Conservation (phyloP, 371 early-diverging fungal species). For the Mucor saturninus region DNA sequence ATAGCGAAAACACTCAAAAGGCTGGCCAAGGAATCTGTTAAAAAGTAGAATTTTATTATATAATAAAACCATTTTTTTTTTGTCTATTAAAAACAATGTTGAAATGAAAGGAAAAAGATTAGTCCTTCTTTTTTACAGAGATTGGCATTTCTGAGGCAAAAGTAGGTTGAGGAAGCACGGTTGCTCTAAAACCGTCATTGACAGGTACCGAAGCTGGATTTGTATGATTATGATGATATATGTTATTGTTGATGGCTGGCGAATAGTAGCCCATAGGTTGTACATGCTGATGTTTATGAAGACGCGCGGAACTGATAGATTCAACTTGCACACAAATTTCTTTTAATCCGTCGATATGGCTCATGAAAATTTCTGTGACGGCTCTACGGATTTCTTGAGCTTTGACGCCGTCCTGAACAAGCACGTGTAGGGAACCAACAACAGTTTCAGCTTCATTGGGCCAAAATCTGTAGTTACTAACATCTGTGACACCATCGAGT, state of each 20-base stretch:
- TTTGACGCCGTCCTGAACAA: conserved; percentile 37
- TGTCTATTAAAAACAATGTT: background rate
- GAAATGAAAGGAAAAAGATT: background rate
- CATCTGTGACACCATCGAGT: conserved; percentile 50
- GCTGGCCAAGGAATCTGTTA: conserved; percentile 22
- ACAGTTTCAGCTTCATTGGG: conserved; percentile 65
- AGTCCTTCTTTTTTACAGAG: conserved; percentile 23
- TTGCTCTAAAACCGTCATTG: conserved; percentile 20
- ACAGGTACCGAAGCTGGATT: background rate
- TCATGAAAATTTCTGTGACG: conserved; percentile 45
- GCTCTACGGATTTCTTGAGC: conserved; percentile 38
- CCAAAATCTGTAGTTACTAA: conserved; percentile 61
- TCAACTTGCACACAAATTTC: conserved; percentile 59
- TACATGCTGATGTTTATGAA: conserved; percentile 12
- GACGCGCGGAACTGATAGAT: conserved; percentile 25
- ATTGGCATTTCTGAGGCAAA: conserved; percentile 15
- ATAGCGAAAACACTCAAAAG: conserved; percentile 1
- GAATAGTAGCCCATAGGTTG: background rate
- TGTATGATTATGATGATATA: conserved; percentile 11
- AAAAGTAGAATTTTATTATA: background rate
- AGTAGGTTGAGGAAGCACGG: conserved; percentile 25
- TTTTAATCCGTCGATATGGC: conserved; percentile 51
- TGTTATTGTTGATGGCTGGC: background rate
- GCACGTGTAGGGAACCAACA: conserved; percentile 64
- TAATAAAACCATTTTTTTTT: conserved; percentile 4